phyloP scores from a whole-genome alignment of 2,329 filamentous ascomycete genomes.

The Hymenoscyphus albidus region DNA sequence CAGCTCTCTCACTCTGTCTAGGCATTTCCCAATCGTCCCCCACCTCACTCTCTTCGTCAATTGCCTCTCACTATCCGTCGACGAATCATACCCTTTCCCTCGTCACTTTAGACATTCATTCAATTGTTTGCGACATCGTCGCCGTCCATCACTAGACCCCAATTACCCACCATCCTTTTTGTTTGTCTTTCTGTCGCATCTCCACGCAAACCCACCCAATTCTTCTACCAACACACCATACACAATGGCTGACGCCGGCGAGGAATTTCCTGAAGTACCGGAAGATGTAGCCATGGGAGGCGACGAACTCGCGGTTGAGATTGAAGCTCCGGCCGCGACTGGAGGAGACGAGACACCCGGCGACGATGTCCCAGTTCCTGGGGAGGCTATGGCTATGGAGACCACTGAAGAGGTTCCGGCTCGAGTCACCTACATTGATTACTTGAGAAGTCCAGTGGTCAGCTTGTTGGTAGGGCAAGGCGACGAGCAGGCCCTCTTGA shows the following conservation, averaged over 20 bases:
- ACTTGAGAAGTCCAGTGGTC: conserved; percentile 66
- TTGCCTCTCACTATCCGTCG: background rate
- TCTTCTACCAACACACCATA: background rate
- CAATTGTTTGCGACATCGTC: background rate
- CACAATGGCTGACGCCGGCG: conserved; percentile 25
- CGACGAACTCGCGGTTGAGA: conserved; percentile 28
- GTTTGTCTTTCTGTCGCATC: background rate
- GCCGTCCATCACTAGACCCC: background rate
- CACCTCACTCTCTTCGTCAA: conserved; percentile 6
- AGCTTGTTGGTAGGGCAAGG: conserved; percentile 62
- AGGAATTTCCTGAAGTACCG: conserved; percentile 8
- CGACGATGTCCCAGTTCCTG: conserved; percentile 24
- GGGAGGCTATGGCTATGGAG: conserved; percentile 14
- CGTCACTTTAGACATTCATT: conserved; percentile 6
- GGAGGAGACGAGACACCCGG: conserved; percentile 8
- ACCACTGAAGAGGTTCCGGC: conserved; percentile 20
- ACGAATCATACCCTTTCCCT: background rate
- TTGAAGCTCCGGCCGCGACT: conserved; percentile 17
- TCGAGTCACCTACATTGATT: conserved; percentile 47
- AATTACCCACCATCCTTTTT: background rate
- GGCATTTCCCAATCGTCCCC: background rate
- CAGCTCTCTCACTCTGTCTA: background rate
- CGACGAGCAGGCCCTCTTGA: conserved; percentile 59
- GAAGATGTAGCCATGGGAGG: conserved; percentile 31
- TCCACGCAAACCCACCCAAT: background rate